Conservation (phyloP, 306 rosid genomes). For the Prunus salicina region DNA sequence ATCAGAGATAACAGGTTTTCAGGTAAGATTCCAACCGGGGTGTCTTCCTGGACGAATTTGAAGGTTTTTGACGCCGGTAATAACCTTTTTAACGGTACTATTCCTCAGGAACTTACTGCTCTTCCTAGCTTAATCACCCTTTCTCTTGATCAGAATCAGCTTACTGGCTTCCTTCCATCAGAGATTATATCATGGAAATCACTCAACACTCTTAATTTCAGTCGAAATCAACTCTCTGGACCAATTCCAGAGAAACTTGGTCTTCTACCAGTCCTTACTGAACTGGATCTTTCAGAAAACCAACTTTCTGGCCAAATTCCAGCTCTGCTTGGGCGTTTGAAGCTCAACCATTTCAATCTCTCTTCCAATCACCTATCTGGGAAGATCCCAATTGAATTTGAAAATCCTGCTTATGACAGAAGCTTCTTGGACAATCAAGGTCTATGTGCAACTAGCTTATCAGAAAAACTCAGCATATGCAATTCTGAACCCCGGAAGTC, state of each 20-base stretch:
- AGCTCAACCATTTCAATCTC: slow-evolving; percentile 29
- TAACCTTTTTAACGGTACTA: slow-evolving; percentile 48
- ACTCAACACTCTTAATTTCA: slow-evolving; percentile 36
- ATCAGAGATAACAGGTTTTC: slow-evolving; percentile 54
- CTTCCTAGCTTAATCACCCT: slow-evolving; percentile 36
- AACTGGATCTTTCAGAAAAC: slow-evolving; percentile 63
- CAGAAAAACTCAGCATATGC: slow-evolving; percentile 40
- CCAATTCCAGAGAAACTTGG: slow-evolving; percentile 43
- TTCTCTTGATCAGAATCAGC: slow-evolving; percentile 51
- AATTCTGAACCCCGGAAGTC: slow-evolving; percentile 16
- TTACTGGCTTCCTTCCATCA: slow-evolving; percentile 48
- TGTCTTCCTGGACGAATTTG: slow-evolving; percentile 43
- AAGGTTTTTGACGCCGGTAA: slow-evolving; percentile 44
- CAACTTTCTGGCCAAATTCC: slow-evolving; percentile 70
- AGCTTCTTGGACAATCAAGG: slow-evolving; percentile 74
- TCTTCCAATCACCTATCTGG: slow-evolving; percentile 60
- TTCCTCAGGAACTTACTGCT: slow-evolving; percentile 53
- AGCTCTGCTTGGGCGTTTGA: not conserved
- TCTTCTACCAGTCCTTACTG: slow-evolving; percentile 32
- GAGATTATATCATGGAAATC: slow-evolving; percentile 45
- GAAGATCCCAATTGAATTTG: slow-evolving; percentile 44
- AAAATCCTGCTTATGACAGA: slow-evolving; percentile 30
- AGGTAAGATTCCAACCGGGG: slow-evolving; percentile 52
- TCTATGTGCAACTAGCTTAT: slow-evolving; percentile 43
- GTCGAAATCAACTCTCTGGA: slow-evolving; percentile 52